Base-by-base conservation (phyloP, 2,329 filamentous ascomycete genomes). In the Cytospora schulzeri region DNA sequence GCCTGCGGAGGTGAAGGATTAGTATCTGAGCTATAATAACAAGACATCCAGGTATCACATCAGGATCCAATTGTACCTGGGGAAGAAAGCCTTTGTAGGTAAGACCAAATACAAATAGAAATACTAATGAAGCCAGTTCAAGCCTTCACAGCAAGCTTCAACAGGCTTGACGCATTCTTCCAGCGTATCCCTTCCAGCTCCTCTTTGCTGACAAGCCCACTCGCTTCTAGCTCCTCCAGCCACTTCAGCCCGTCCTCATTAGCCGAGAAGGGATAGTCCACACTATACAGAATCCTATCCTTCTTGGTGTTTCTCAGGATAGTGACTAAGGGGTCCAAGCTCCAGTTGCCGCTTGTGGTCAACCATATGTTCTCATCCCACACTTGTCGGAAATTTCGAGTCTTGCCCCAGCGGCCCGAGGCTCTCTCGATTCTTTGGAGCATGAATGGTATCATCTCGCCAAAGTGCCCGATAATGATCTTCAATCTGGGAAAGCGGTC, bases 361-460 rank as follows among this genome's bases (percentile, higher is more conserved):
- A 88, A 71, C 80, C 82, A 87, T 14, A 87, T 73, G 64, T 88
- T 88, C 64, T 79, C 73, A 55, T 81, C 77, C 78, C 81, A 88
- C 2, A 86, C 82, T 15, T 83, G 75, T 17, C 73, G 69, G 55
- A 87, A 80, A 0, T 73, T 70, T 3, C 77, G 68, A 63, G 72
- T 63, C 64, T 73, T 71, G 15, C 73, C 68, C 17, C 76, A 74
- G 71, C 72, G 75, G 33, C 38, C n/a, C 22, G 62, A 35, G 17
- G 22, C 48, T 24, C 71, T 67, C 62, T 72, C 62, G 57, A 81
- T 77, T 2, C 84, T 77, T 51, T 84, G 80, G 17, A 87, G 72
- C 73, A 83, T 80, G 60, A 82, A 86, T 0, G 85, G 85, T 0
- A 87, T 68, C 77, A 82, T 76, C 74, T 81, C 80, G 29, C 81